Base-by-base conservation (phyloP, 2,329 filamentous ascomycete genomes). In the Leptoxyphium fumago region DNA sequence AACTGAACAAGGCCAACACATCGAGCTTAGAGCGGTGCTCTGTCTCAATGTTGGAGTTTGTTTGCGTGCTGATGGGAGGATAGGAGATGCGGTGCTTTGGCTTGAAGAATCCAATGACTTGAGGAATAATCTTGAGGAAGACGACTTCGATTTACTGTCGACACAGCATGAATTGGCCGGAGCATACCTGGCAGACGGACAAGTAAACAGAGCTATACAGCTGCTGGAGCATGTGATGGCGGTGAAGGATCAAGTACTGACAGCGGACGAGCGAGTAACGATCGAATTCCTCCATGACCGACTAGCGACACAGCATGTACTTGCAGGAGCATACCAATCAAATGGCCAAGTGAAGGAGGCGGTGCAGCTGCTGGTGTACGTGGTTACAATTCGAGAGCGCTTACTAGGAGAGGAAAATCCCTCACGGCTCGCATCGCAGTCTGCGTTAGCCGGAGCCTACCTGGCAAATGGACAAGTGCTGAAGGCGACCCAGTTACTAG, bases 401-500 rank as follows among this genome's bases (percentile, higher is more conserved):
- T 17, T 28, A 10, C 18, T 43, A 38, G 26, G 15, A 17, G 28
- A 40, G 18, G 41, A 34, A 26, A 32, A 46, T 38, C 41, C 41
- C n/a, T 10, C 30, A 14, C 40, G 40, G 29, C 44, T 46, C 5
- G 34, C 18, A 10, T 46, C 41, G 13, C 30, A 42, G 46, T 49
- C 34, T 14, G 30, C n/a, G 15, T 45, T 56, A 2, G 54, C 52
- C 41, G 43, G 13, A 1, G 52, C 51, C 26, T 57, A 56, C 38
- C 39, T 48, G 10, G 7, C 39, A 2, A 29, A 50, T 38, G 26
- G 32, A 15, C 52, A 40, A 29, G 43, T 49, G 5, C 41, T 44
- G 39, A 43, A 56, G 13, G 54, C 55, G 5, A 47, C 52, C 10
- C 30, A 46, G 15, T 32, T 56, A 18, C 32, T 43, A 14, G 29